Base-by-base conservation (phyloP, 192 early-diverging fungal genomes). In the Backusella tuberculispora region DNA sequence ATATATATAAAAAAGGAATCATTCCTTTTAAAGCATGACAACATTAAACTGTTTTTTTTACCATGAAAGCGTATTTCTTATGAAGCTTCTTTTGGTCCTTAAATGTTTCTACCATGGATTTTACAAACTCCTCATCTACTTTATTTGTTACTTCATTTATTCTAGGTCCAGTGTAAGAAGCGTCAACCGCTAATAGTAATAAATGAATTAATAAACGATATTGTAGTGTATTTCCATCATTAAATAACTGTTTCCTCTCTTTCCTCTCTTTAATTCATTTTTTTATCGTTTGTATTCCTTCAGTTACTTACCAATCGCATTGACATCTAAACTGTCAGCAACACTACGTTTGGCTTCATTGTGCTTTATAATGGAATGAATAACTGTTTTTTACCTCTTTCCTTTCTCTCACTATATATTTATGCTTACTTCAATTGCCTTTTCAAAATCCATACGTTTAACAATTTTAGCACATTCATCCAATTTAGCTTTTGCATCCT, bases 41-140 rank as follows among this genome's bases (percentile, higher is more conserved):
- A 34, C 29, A 34, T 34, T 34, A 34, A 34, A 34, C 29, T 26
- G 21, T 60, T 60, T 60, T 46, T 60, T 60, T 69, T 81, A 87
- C 88, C 83, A 91, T 80, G 74, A 91, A 95, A 45, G 93, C 87
- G 81, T 97, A 98, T 74, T 96, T 95, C 21, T 86, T 85, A 66
- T 97, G 97, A 78, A 99, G 85, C 80, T 90, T 95, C 85, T 96
- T 97, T 78, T 98, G 94, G 26, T 89, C 86, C 69, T 92, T 90
- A 85, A 98, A 92, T 74, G 90, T 87, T 34, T 90, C 88, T 34
- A 95, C 82, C 83, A 98, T 82, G 19, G 83, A 83, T 65, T 91
- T 78, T 21, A 95, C 89, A 90, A 99, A 99, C 34, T 90, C 88
- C 73, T 85, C 79, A 21, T 91, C 91, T 63, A 98, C 87, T 46